These are phyloP conservation scores for Desmodesmus armatus DNA, from an alignment of 139 green algal species.

Conservation along the genomic window DNA sequence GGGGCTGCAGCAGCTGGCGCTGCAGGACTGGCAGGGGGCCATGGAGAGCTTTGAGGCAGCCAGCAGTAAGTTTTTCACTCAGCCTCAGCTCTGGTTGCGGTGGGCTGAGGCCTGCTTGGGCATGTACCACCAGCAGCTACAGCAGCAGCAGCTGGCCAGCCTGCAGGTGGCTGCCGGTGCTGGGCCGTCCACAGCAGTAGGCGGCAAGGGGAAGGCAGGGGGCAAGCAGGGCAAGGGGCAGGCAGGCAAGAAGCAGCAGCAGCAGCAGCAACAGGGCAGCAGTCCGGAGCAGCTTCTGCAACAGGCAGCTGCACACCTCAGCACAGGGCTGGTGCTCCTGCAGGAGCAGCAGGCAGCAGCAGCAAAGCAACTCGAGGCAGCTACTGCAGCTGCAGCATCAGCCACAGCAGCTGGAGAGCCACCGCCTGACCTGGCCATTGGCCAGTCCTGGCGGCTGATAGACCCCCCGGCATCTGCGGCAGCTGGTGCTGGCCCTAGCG, in stretches of 20 bases:
- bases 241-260: slow-evolving; percentile 21
- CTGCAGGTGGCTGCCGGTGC: background rate
- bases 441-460: background rate
- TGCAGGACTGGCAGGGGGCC: slow-evolving; percentile 43
- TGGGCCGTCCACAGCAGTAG: background rate
- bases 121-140: slow-evolving; percentile 31
- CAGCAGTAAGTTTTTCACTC: slow-evolving; percentile 29
- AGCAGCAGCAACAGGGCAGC: slow-evolving; percentile 1
- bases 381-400: slow-evolving; percentile 22
- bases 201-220: background rate
- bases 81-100: slow-evolving; percentile 52
- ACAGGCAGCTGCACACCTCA: slow-evolving; percentile 28
- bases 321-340: slow-evolving; percentile 38
- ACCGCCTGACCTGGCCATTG: background rate
- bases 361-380: slow-evolving; percentile 34
- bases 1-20: slow-evolving; percentile 60
- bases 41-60: slow-evolving; percentile 48
- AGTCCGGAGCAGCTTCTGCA: slow-evolving; percentile 12
- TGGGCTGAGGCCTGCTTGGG: slow-evolving; percentile 47
- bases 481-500: background rate
- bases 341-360: slow-evolving; percentile 45
- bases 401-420: background rate
- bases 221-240: background rate
- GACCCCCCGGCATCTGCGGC: background rate
- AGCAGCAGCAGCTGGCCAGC: slow-evolving; percentile 34